These are phyloP conservation scores for Saturnispora quitensis DNA, from an alignment of 805 yeast genomes.

Conservation along the genomic window DNA sequence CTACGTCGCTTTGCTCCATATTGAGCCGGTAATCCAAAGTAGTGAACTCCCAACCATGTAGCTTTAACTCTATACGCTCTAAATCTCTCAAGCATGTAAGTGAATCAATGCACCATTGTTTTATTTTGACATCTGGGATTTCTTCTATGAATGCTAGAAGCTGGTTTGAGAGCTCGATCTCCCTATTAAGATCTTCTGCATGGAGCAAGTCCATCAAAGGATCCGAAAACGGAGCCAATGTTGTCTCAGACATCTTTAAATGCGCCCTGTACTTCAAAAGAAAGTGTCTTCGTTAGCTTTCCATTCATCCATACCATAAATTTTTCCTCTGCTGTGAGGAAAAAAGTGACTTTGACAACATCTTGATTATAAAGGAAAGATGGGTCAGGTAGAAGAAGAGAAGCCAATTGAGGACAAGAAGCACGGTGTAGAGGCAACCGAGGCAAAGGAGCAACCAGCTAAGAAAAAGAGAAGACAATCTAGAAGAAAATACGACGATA, in stretches of 20 bases:
- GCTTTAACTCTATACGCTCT: conserved; percentile 38
- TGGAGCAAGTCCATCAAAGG: conserved; percentile 39
- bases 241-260: not conserved
- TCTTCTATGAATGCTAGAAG: conserved; percentile 34
- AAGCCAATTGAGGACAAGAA: not conserved
- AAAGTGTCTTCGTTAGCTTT: not conserved
- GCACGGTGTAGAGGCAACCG: not conserved
- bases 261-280: not conserved
- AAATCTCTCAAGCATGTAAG: conserved; percentile 40
- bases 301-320: not conserved
- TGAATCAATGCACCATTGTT: conserved; percentile 39
- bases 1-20: conserved; percentile 5
- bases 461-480: conserved; percentile 17
- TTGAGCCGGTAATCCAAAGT: conserved; percentile 36
- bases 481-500: conserved; percentile 18
- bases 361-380: not conserved
- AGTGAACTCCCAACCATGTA: conserved; percentile 47
- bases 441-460: not conserved
- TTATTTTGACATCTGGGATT: conserved; percentile 36
- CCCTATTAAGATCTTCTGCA: conserved; percentile 38
- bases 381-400: not conserved
- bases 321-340: not conserved
- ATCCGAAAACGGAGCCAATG: conserved; percentile 32
- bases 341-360: not conserved
- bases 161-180: conserved; percentile 33